Conservation (phyloP, 257 asterid species). For the Petrea volubilis region DNA sequence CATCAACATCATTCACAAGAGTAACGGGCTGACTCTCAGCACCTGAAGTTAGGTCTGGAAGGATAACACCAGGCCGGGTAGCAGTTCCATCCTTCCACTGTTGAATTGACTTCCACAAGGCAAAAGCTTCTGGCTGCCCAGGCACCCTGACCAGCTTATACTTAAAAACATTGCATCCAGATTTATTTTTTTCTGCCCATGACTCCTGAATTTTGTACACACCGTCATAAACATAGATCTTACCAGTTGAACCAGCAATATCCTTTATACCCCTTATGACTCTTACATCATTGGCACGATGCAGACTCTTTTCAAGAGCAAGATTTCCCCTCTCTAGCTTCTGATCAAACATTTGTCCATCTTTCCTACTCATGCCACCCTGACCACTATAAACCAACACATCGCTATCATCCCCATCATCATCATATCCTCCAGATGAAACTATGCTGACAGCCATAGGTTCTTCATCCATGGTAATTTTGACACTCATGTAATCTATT, state of each 20-base stretch:
- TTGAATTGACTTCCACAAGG: conserved; percentile 82
- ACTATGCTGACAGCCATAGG: conserved; percentile 94
- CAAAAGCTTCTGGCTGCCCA: conserved; percentile 82
- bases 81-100: conserved; percentile 84
- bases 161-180: conserved; percentile 76
- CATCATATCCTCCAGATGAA: conserved; percentile 90
- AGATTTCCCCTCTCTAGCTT: conserved; percentile 85
- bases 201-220: conserved; percentile 75
- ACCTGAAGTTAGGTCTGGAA: conserved; percentile 84
- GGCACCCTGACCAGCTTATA: conserved; percentile 78
- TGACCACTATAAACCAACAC: conserved; percentile 80
- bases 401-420: conserved; percentile 70
- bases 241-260: conserved; percentile 35
- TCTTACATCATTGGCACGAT: conserved; percentile 57
- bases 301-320: conserved; percentile 58
- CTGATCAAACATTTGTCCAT: conserved; percentile 80
- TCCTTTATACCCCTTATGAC: conserved; percentile 58
- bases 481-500: conserved; percentile 77
- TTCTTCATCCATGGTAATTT: conserved; percentile 62
- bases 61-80: conserved; percentile 60
- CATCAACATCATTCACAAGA: conserved; percentile 85
- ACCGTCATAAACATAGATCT: conserved; percentile 90
- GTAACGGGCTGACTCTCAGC: conserved; percentile 75
- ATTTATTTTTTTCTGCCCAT: conserved; percentile 73
- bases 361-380: conserved; percentile 82